Evolutionary conservation across 805 yeast genomes (phyloP), one percentile per base, ranked within the genome.

Genomic region (Ogataea methanolica): DNA sequence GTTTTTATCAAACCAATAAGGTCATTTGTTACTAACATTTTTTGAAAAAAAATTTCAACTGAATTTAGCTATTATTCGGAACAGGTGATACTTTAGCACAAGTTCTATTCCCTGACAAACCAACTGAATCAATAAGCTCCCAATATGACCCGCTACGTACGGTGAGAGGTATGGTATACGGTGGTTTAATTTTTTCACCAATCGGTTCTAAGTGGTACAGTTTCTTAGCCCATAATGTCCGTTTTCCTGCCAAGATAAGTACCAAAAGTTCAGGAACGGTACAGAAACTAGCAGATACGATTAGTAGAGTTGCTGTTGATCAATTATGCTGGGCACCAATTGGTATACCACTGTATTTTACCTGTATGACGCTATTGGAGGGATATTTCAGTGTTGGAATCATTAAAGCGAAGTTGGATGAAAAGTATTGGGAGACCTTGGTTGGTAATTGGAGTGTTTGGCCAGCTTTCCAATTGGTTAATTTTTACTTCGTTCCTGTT

Each of bases 391-490:
- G 76, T 0, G 36, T 66, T 4, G 62, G 62, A 0, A 70, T 70
- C 21, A 70, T 82, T 15, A 59, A 63, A 44, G 42, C 54, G 5
- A 82, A 78, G 52, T 57, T 84, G 22, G 41, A 66, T 2, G 66
- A 71, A 15, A 79, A 82, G 49, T 80, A 80, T 79, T 68, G 81
- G 82, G 73, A 76, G 4, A 90, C 96, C 0, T 66, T 91, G 38
- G 62, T 71, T 33, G 74, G 86, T 16, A 91, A 90, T 63, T 89
- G 96, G 91, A 60, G 73, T 44, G 85, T 92, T 12, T 94, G 98
- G 99, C 98, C 98, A 0, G 66, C 79, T 0, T 86, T 94, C 52
- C 98, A 94, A 67, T 59, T 82, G 46, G 53, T 83, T 51, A 94
- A 92, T 67, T 88, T 92, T 60, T 75, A 82, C 41, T 58, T 87